Base-by-base conservation (phyloP, 2,329 filamentous ascomycete species). In the Metarhizium rileyi region DNA sequence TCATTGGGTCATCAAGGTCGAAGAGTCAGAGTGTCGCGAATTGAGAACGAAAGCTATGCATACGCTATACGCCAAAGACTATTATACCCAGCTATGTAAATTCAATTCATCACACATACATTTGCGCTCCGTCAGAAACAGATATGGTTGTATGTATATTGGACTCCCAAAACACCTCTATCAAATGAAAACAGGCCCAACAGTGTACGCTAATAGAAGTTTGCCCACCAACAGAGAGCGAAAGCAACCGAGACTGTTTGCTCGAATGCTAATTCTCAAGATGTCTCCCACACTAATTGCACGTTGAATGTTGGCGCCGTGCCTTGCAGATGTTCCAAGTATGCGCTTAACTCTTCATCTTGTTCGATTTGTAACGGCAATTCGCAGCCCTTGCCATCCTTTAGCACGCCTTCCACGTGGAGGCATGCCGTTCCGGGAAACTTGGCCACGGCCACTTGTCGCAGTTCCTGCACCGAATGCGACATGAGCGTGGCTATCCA, bases 301-400 rank as follows among this genome's bases (percentile, higher is more conserved):
- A 74, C 68, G 42, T 61, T 64, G 55, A 75, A 75, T 8, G 67
- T 72, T 6, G 72, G 69, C 30, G 71, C 63, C 22, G 57, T 59
- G 12, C 60, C 73, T 55, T 78, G 69, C 25, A 84, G 71, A 61
- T 87, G 83, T 44, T 76, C 72, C 56, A 93, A 65, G 65, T 90
- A 91, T 0, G 83, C 83, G 52, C 76, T 76, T 53, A 93, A 63
- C 66, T 91, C 86, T 53, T 81, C 78, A 57, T 90, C 84, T 38
- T 82, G 75, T 49, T 83, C 82, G 57, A 91, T 83, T 49, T 74
- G 68, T 58, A 87, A 76, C 16, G 71, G 71, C 42, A 86, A 70
- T 59, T 87, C 84, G 46, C 73, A 73, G 5, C 78, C 81, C 54
- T 73, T 73, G 14, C 68, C 72, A 58, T 80, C 74, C 58, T 77